Evolutionary conservation across 116 monocot genomes (phyloP).

Genomic region (Papilionanthe hybrid): DNA sequence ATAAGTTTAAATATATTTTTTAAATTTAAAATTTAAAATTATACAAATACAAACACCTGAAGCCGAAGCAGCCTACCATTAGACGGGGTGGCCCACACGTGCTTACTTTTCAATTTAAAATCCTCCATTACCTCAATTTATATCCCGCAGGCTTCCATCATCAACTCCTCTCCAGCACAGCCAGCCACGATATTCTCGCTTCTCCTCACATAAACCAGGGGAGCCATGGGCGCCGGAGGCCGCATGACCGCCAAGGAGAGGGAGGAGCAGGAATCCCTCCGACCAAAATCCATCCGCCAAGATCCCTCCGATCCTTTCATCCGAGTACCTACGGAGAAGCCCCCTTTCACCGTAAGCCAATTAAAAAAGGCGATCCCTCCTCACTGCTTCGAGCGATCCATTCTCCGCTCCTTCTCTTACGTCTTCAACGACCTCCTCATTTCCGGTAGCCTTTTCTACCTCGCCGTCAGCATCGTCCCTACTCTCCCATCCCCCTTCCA

Average conservation of each 20-base stretch:
- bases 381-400: constrained; percentile 33
- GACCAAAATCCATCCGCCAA: neutral
- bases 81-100: too few species aligned
- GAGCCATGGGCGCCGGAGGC: constrained; percentile 22
- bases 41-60: too few species aligned
- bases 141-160: too few species aligned
- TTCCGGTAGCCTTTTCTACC: constrained; percentile 17
- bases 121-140: too few species aligned
- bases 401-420: constrained; percentile 32
- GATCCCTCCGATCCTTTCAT: neutral
- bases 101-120: too few species aligned
- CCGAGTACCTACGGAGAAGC: constrained; percentile 26
- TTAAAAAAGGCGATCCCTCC: constrained; percentile 32
- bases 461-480: constrained; percentile 22
- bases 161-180: too few species aligned
- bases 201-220: too few species aligned
- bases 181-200: too few species aligned
- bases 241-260: constrained; percentile 16
- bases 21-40: too few species aligned
- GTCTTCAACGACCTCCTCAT: constrained; percentile 24
- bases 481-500: constrained; percentile 16
- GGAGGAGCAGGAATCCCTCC: constrained; percentile 6
- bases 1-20: too few species aligned
- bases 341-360: constrained; percentile 30
- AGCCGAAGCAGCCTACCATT: too few species aligned